Conservation (phyloP, 495 filamentous ascomycete species). For the Penicillium fimorum region DNA sequence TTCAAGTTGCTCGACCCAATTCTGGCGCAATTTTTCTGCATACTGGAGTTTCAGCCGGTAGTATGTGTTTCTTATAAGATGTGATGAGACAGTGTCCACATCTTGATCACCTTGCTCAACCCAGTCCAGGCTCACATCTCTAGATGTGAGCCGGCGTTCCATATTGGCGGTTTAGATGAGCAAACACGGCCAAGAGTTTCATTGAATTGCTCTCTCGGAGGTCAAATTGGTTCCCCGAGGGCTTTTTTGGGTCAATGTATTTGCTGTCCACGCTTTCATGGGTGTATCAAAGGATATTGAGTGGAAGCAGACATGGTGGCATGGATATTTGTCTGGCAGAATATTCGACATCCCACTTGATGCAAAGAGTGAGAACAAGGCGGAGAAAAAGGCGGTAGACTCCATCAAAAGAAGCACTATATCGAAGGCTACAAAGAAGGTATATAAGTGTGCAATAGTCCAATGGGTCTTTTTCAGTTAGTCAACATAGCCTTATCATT, state of each 20-base stretch:
- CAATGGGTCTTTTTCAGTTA: neutral
- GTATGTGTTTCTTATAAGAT: constrained; percentile 76
- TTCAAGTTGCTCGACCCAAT: constrained; percentile 84
- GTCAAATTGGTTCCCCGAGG: neutral
- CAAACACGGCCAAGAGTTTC: neutral
- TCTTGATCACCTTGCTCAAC: neutral
- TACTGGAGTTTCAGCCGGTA: constrained; percentile 74
- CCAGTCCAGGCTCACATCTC: constrained; percentile 4
- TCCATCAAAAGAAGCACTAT: neutral
- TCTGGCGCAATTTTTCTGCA: constrained; percentile 59
- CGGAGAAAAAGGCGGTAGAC: neutral
- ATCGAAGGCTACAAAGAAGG: neutral
- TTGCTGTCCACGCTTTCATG: neutral
- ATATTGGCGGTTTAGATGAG: neutral
- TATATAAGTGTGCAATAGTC: neutral
- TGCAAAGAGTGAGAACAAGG: neutral
- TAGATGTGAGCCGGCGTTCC: constrained; percentile 5
- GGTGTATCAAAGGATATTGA: neutral
- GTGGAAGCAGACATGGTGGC: neutral
- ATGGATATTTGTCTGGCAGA: constrained; percentile 3
- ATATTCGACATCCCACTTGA: neutral
- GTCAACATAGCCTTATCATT: neutral
- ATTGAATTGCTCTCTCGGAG: neutral
- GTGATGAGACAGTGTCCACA: constrained; percentile 71
- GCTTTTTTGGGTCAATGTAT: neutral